Evolutionary conservation across 2,329 filamentous ascomycete genomes (phyloP), one percentile per base, ranked within the genome.

Genomic region (Colletotrichum caudatum): DNA sequence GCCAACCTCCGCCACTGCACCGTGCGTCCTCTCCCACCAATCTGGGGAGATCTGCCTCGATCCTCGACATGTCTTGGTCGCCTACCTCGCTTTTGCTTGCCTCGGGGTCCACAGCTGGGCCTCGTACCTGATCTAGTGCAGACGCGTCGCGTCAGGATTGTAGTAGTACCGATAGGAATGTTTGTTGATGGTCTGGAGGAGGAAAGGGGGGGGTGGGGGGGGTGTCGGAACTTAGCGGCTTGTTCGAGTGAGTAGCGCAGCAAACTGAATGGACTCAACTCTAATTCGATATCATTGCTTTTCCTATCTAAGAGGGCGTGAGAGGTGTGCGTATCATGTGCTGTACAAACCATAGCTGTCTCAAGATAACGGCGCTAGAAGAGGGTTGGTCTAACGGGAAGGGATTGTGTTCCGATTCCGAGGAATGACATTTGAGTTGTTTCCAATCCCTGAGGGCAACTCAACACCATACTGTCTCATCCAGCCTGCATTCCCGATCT

Each of bases 381-480:
- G 23, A 53, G 60, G 60, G 46, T 60, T 33, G 58, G 11, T 44
- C 14, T 69, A 59, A 50, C 26, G 37, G 64, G 18, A 16, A 64
- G 37, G 37, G 50, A 12, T 35, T 46, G 18, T 16, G 2, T 39
- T 53, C 39, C 41, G 41, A n/a, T 26, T 39, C 59, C 59, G 65
- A 69, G 59, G 65, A 71, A 64, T 69, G 69, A 16, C 35, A 71
- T 69, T 60, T 69, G 69, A 69, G 69, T 64, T 69, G 65, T 63
- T 68, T n/a, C 35, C 46, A 69, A 71, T 64, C 69, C 69, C 54
- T 64, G 69, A 64, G 37, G 65, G 69, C 69, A 29, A 71, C 59
- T 69, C 65, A 71, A 60, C 69, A 64, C 65, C 20, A 20, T 54
- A 33, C 33, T 71, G 69, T 71, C 69, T 71, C 59, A 69, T 69